These are phyloP conservation scores for Teunomyces stri DNA, from an alignment of 805 yeast species.

Conservation along the genomic window DNA sequence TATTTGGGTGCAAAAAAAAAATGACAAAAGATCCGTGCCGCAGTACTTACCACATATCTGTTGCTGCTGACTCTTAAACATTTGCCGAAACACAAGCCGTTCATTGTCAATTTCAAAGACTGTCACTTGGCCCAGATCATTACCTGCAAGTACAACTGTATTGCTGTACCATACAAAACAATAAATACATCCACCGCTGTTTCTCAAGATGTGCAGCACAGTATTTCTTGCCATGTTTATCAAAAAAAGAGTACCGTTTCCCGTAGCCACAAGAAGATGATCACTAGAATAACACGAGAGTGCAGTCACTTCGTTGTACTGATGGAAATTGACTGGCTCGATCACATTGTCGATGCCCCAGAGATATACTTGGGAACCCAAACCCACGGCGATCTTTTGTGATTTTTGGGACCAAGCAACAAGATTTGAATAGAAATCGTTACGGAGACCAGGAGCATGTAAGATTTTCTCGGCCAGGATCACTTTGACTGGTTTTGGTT, in stretches of 20 bases:
- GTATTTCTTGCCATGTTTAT: conserved; percentile 36
- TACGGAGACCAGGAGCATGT: conserved; percentile 66
- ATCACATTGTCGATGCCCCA: conserved; percentile 53
- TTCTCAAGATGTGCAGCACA: conserved; percentile 11
- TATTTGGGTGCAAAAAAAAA: conserved; percentile 4
- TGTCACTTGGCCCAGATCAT: conserved; percentile 58
- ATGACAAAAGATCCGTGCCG: background rate
- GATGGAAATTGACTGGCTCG: conserved; percentile 46
- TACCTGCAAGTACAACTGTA: conserved; percentile 57
- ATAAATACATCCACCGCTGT: conserved; percentile 45
- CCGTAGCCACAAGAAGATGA: conserved; percentile 54
- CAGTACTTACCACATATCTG: conserved; percentile 37
- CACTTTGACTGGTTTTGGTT: conserved; percentile 4
- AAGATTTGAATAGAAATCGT: conserved; percentile 76
- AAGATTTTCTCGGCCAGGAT: conserved; percentile 13
- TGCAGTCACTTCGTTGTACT: conserved; percentile 51
- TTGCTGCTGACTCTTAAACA: conserved; percentile 29
- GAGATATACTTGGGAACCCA: conserved; percentile 54
- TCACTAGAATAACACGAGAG: conserved; percentile 53
- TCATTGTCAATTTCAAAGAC: conserved; percentile 32
- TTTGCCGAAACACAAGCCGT: conserved; percentile 8
- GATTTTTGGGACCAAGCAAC: conserved; percentile 65
- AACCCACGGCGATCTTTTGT: conserved; percentile 61
- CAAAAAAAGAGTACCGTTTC: conserved; percentile 50
- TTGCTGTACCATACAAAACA: conserved; percentile 60